Percentiles rank a stretch among this genome's conserved stretches.
Evolutionary conservation across 495 filamentous ascomycete genomes (phyloP).

Genomic region (Talaromyces ruber): DNA sequence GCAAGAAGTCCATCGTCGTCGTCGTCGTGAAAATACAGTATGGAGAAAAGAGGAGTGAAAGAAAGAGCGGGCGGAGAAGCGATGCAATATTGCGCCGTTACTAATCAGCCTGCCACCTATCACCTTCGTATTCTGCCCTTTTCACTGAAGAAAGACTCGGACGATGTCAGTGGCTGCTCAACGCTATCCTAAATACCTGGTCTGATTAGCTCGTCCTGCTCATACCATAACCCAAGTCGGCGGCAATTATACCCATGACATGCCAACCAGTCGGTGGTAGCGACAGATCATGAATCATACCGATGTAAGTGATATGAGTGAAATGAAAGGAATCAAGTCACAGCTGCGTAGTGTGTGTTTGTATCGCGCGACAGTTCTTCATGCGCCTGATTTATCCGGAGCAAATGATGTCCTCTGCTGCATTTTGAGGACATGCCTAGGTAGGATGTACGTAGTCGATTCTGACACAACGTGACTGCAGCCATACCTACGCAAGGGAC

Average conservation of each 20-base stretch:
- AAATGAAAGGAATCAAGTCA: too few relatives aligned
- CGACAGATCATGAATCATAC: not conserved
- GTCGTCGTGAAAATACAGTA: not conserved
- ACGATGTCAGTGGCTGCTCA: not conserved
- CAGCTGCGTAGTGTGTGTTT: not conserved
- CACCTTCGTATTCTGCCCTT: not conserved
- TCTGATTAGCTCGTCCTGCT: not conserved
- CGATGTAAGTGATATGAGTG: too few relatives aligned
- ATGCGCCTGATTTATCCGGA: not conserved
- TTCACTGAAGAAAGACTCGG: not conserved
- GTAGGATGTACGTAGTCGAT: not conserved
- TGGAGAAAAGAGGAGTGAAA: not conserved
- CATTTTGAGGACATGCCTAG: not conserved
- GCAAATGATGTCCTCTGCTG: not conserved
- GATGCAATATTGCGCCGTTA: not conserved
- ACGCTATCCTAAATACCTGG: not conserved
- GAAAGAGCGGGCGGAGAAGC: not conserved
- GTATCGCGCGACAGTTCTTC: constrained; percentile 1
- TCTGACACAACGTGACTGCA: not conserved
- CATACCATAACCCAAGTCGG: not conserved
- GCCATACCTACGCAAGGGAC: not conserved
- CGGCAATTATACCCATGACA: not conserved
- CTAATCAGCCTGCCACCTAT: not conserved
- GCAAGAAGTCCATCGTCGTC: not conserved
- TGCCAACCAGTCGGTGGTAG: not conserved